Base-by-base conservation (phyloP, 345 rosid species). In the Lumnitzera racemosa region DNA sequence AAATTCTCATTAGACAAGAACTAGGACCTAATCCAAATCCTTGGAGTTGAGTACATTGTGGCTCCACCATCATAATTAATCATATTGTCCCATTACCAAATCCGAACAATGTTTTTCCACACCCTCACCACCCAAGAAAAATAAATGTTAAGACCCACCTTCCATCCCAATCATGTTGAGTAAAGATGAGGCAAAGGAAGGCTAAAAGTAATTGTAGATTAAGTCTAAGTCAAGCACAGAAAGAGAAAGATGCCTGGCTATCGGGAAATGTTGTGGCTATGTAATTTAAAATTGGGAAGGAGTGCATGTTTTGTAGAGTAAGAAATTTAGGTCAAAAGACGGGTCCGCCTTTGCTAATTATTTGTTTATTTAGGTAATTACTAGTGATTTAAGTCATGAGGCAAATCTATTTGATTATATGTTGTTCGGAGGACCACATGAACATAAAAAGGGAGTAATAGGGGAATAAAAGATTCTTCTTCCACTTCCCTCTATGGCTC, bases 21-120 rank as follows among this genome's bases (percentile, higher is more conserved):
- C 14, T 20, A 53, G 48, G 65, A 49, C 27, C 47, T 48, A 56
- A 48, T 77, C 82, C 76, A 65, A 70, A 67, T 62, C 55, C 55
- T 17, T 27, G 27, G 51, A 53, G 55, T 25, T 63, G 58, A 47
- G 36, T 60, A 57, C 27, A 59, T 55, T 15, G 56, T 41, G 65
- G 53, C 66, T 53, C 66, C 66, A 62, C 66, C 14, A 47, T 76
- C 87, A 77, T 75, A 73, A 47, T 43, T 73, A 72, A 81, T 79
- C 62, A 79, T 79, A 70, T 65, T 74, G 76, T 66, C 75, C 67
- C 59, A 62, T 70, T 80, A 61, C 75, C 72, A 74, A 78, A 78
- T 75, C 71, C 74, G 72, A 70, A 70, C 55, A 50, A 63, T 23
- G 20, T 51, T 20, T 73, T 58, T 59, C 66, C 58, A 68, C 60